Conservation (phyloP, 805 yeast genomes). For the Cyberlindnera misumaiensis region DNA sequence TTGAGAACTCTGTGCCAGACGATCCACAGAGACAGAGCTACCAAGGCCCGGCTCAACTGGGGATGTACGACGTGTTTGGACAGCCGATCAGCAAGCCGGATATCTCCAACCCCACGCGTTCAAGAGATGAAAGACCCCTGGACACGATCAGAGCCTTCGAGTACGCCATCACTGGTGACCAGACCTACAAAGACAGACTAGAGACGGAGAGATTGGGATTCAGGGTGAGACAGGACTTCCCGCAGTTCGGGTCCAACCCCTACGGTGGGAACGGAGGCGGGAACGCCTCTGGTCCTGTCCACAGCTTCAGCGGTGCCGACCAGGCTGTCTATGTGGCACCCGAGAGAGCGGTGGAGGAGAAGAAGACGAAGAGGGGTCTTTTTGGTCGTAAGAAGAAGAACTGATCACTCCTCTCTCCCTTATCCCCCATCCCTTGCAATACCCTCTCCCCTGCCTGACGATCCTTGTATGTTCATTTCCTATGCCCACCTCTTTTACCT, state of each 20-base stretch:
- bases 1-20: conserved; percentile 47
- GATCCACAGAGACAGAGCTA: conserved; percentile 19
- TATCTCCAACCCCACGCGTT: conserved; percentile 86
- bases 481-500: no score
- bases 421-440: no score
- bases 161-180: conserved; percentile 89
- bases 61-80: conserved; percentile 81
- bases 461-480: no score
- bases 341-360: conserved; percentile 37
- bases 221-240: conserved; percentile 76
- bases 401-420: background rate
- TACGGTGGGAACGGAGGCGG: conserved; percentile 24
- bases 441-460: no score
- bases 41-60: conserved; percentile 40
- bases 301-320: conserved; percentile 29
- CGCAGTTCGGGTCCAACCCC: conserved; percentile 36
- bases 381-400: conserved; percentile 66
- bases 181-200: conserved; percentile 67
- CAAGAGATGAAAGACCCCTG: conserved; percentile 92
- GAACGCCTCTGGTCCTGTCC: conserved; percentile 20
- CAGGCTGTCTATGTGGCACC: conserved; percentile 60
- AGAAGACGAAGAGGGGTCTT: conserved; percentile 76
- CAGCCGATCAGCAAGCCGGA: conserved; percentile 72
- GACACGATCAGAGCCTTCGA: conserved; percentile 94
- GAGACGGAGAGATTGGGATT: conserved; percentile 79